Conservation (phyloP, 2,329 filamentous ascomycete species). For the Curvularia eragrostidis region DNA sequence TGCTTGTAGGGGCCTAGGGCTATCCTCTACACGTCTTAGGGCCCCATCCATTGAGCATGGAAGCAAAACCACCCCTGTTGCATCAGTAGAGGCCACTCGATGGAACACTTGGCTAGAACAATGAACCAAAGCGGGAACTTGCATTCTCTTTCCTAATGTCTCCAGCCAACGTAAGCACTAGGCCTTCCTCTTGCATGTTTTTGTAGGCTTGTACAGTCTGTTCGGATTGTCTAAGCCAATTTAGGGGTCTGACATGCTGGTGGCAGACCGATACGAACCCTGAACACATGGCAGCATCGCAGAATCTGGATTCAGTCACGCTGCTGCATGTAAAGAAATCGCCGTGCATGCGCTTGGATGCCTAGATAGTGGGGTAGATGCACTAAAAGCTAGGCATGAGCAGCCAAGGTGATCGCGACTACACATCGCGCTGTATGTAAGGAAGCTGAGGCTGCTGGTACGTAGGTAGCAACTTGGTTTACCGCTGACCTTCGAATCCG, state of each 20-base stretch:
- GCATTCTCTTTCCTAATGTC: not conserved
- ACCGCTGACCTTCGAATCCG: not conserved
- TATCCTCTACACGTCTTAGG: not conserved
- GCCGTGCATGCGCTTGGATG: slow-evolving; percentile 8
- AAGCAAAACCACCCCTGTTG: not conserved
- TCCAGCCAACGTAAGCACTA: not conserved
- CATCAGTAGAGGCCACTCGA: not conserved
- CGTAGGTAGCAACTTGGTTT: not conserved
- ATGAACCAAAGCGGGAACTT: not conserved
- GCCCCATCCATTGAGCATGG: not conserved
- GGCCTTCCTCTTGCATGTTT: not conserved
- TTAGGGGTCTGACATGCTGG: slow-evolving; percentile 12
- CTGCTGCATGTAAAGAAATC: slow-evolving; percentile 14
- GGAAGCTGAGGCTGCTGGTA: slow-evolving; percentile 1
- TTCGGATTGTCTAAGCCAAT: not conserved
- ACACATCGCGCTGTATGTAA: slow-evolving; percentile 6
- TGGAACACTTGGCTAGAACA: not conserved
- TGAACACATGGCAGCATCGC: not conserved
- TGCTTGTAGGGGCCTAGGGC: not conserved
- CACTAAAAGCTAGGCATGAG: not conserved
- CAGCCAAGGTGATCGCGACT: slow-evolving; percentile 1
- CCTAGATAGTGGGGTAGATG: slow-evolving; percentile 4
- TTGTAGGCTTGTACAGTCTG: not conserved
- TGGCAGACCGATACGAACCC: slow-evolving; percentile 1
- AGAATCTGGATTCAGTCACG: slow-evolving; percentile 5